These are phyloP conservation scores for Coemansia sp. DNA, from an alignment of 192 early-diverging fungal genomes.

Conservation along the genomic window DNA sequence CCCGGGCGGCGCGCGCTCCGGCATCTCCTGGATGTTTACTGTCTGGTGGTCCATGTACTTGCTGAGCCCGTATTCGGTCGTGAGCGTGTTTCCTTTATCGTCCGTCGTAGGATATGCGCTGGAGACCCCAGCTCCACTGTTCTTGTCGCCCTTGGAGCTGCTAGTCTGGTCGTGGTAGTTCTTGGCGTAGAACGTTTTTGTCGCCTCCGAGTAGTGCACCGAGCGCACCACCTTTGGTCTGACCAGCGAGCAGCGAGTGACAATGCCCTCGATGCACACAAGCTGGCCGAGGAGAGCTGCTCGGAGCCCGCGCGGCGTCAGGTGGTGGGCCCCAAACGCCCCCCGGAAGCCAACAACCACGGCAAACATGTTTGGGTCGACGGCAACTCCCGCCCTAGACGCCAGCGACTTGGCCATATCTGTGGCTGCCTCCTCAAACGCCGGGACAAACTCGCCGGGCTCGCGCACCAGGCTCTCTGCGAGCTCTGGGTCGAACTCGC, in stretches of 20 bases:
- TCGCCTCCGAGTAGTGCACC: constrained; percentile 90
- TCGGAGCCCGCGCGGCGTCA: constrained; percentile 81
- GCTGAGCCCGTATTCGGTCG: constrained; percentile 88
- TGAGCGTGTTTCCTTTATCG: constrained; percentile 84
- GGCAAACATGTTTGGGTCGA: constrained; percentile 8
- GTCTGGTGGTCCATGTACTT: constrained; percentile 90
- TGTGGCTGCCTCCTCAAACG: constrained; percentile 60
- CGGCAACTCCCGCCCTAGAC: background rate
- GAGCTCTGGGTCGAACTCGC: constrained; percentile 66
- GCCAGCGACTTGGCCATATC: constrained; percentile 11
- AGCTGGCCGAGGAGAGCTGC: constrained; percentile 77
- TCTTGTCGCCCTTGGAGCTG: constrained; percentile 48
- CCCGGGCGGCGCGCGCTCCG: constrained; percentile 91
- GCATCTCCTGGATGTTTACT: constrained; percentile 97
- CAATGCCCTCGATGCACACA: constrained; percentile 94
- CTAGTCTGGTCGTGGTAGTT: constrained; percentile 86
- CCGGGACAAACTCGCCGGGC: constrained; percentile 80
- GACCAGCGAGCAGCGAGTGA: constrained; percentile 95
- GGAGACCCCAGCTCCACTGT: constrained; percentile 45
- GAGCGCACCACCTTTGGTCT: constrained; percentile 87
- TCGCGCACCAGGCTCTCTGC: constrained; percentile 63
- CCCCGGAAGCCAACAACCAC: constrained; percentile 83
- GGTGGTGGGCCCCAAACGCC: constrained; percentile 81
- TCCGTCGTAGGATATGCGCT: constrained; percentile 92
- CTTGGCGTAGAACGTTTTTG: constrained; percentile 70